Percentiles rank a stretch among this genome's conserved stretches.
Conservation (phyloP, 2,329 filamentous ascomycete species). For the Ophiostoma perfectum region DNA sequence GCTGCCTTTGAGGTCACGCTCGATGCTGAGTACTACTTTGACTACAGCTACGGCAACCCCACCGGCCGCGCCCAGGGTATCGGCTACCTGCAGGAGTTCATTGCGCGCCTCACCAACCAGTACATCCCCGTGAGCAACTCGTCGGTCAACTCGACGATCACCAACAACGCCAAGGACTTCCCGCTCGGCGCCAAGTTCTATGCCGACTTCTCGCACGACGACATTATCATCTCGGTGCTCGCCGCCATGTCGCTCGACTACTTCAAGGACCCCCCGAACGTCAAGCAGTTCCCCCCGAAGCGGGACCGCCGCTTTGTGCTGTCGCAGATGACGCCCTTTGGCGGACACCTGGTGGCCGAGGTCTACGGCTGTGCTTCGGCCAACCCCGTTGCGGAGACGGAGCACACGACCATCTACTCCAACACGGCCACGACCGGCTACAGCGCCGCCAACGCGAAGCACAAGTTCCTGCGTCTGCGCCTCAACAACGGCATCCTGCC, state of each 20-base stretch:
- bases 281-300: constrained; percentile 39
- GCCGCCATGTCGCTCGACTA: constrained; percentile 51
- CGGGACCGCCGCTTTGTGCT: constrained; percentile 44
- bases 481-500: constrained; percentile 47
- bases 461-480: constrained; percentile 47
- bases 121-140: constrained; percentile 45
- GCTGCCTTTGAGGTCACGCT: constrained; percentile 48
- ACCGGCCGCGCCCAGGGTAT: constrained; percentile 49
- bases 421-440: constrained; percentile 42
- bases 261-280: constrained; percentile 43
- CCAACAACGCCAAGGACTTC: constrained; percentile 42
- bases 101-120: constrained; percentile 43
- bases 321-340: constrained; percentile 50
- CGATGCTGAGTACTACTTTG: constrained; percentile 48
- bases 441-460: constrained; percentile 35
- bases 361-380: constrained; percentile 45
- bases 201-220: constrained; percentile 50
- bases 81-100: constrained; percentile 48
- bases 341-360: constrained; percentile 50
- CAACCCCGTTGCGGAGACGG: constrained; percentile 37
- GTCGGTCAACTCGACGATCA: constrained; percentile 47
- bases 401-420: constrained; percentile 39
- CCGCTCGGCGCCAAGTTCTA: constrained; percentile 46
- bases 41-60: constrained; percentile 44
- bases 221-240: constrained; percentile 46